phyloP scores from a whole-genome alignment of 495 filamentous ascomycete genomes.

The Xeromyces bisporus region DNA sequence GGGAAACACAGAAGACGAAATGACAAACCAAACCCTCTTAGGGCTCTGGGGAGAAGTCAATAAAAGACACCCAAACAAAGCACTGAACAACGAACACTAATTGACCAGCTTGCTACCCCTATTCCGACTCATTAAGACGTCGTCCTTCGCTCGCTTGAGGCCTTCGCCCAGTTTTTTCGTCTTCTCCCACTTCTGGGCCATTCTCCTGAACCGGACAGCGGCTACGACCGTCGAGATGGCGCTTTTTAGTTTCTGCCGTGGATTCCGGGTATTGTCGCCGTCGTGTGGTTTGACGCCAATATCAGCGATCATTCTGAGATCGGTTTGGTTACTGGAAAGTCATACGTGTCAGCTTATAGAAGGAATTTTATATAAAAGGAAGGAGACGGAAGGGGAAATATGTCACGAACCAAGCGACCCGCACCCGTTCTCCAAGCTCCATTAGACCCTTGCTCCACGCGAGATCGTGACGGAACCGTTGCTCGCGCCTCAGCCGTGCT shows the following conservation, averaged over 20 bases:
- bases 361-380: slow-evolving; percentile 4
- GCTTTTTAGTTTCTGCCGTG: slow-evolving; percentile 30
- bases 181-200: slow-evolving; percentile 34
- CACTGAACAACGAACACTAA: slow-evolving; percentile 1
- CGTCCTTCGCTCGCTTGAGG: slow-evolving; percentile 28
- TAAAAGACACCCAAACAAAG: neutral
- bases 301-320: slow-evolving; percentile 63
- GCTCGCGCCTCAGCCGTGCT: slow-evolving; percentile 60
- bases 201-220: slow-evolving; percentile 34
- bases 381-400: slow-evolving; percentile 5
- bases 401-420: slow-evolving; percentile 61
- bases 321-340: slow-evolving; percentile 64
- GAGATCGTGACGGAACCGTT: slow-evolving; percentile 56
- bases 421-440: slow-evolving; percentile 58
- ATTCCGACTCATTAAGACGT: slow-evolving; percentile 24
- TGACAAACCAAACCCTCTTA: no score
- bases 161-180: slow-evolving; percentile 30
- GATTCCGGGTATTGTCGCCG: slow-evolving; percentile 12
- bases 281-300: slow-evolving; percentile 47
- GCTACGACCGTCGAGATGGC: slow-evolving; percentile 38
- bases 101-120: slow-evolving; percentile 19
- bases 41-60: no score
- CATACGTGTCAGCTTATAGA: slow-evolving; percentile 9
- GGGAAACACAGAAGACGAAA: no score
- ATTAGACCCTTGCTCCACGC: slow-evolving; percentile 68